These are phyloP conservation scores for Melanomma pulvis-pyrius DNA, from an alignment of 495 filamentous ascomycete species.

Conservation along the genomic window DNA sequence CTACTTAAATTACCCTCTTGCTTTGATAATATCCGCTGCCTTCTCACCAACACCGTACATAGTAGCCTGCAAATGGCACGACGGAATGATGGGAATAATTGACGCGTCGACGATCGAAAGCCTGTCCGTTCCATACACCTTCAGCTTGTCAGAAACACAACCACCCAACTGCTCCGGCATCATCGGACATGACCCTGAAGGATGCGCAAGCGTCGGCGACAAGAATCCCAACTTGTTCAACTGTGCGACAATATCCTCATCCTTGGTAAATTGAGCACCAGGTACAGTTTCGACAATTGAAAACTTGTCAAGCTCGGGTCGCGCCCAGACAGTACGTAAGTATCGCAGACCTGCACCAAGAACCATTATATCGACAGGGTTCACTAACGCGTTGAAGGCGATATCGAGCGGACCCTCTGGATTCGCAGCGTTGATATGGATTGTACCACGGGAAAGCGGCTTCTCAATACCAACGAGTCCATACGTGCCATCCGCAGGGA, in stretches of 20 bases:
- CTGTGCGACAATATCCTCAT: slow-evolving; percentile 11
- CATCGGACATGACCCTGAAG: slow-evolving; percentile 6
- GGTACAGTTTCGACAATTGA: slow-evolving; percentile 9
- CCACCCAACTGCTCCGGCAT: slow-evolving; percentile 15
- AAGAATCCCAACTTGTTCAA: background rate
- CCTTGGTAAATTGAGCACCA: background rate
- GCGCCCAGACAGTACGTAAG: background rate
- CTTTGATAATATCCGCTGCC: slow-evolving; percentile 24
- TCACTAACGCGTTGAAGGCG: slow-evolving; percentile 28
- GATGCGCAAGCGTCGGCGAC: slow-evolving; percentile 4
- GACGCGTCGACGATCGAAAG: slow-evolving; percentile 32
- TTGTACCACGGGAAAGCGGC: slow-evolving; percentile 36
- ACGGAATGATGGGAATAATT: slow-evolving; percentile 32
- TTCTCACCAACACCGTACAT: slow-evolving; percentile 35
- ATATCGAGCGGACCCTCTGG: slow-evolving; percentile 17
- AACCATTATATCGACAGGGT: slow-evolving; percentile 34
- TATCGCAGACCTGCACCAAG: slow-evolving; percentile 13
- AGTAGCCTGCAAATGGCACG: slow-evolving; percentile 18
- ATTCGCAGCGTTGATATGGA: slow-evolving; percentile 21
- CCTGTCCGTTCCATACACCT: slow-evolving; percentile 17
- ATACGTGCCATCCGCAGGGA: no score
- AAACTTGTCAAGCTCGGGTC: background rate
- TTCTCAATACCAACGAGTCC: no score
- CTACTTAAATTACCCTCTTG: slow-evolving; percentile 7
- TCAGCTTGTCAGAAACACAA: slow-evolving; percentile 7